A percentile compares a stretch with the other conserved stretches of the same genome.
Conservation (phyloP, 2,329 filamentous ascomycete genomes). For the Bipolaris zeicola region DNA sequence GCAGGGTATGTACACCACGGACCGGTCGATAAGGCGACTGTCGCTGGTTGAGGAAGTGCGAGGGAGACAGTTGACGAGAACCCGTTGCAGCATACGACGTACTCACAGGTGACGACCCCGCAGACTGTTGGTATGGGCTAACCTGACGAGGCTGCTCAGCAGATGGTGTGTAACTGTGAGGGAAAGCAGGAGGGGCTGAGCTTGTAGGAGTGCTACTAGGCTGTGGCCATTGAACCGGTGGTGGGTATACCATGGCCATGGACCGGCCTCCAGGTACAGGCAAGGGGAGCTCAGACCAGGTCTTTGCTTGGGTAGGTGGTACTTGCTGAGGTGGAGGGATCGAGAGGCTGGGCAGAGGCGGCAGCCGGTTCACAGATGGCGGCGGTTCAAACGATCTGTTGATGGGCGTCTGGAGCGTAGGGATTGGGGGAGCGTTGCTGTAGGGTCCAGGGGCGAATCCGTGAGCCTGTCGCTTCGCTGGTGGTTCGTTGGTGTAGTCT, state of each 20-base stretch:
- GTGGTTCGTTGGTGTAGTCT: slow-evolving; percentile 61
- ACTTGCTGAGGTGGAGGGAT: slow-evolving; percentile 58
- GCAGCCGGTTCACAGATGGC: slow-evolving; percentile 56
- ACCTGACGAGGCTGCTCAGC: slow-evolving; percentile 55
- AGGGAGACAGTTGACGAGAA: slow-evolving; percentile 80
- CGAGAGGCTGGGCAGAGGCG: slow-evolving; percentile 74
- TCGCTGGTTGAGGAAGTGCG: slow-evolving; percentile 83
- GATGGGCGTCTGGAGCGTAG: slow-evolving; percentile 43
- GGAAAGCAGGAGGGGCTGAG: slow-evolving; percentile 33
- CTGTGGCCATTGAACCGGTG: slow-evolving; percentile 59
- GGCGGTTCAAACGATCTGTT: slow-evolving; percentile 44
- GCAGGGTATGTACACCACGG: slow-evolving; percentile 84
- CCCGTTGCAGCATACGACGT: slow-evolving; percentile 66
- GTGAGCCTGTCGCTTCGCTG: slow-evolving; percentile 59
- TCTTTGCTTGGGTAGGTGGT: slow-evolving; percentile 44
- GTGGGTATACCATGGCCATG: slow-evolving; percentile 77
- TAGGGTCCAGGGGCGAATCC: slow-evolving; percentile 46
- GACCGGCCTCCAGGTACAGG: slow-evolving; percentile 65
- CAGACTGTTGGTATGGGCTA: slow-evolving; percentile 60
- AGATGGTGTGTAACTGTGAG: slow-evolving; percentile 36
- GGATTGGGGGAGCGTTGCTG: slow-evolving; percentile 43
- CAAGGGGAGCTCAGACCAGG: slow-evolving; percentile 53
- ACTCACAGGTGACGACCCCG: slow-evolving; percentile 71
- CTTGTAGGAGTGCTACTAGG: slow-evolving; percentile 48
- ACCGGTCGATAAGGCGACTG: slow-evolving; percentile 93